phyloP scores from a whole-genome alignment of 2,329 filamentous ascomycete genomes.

The Anisogramma anomala region DNA sequence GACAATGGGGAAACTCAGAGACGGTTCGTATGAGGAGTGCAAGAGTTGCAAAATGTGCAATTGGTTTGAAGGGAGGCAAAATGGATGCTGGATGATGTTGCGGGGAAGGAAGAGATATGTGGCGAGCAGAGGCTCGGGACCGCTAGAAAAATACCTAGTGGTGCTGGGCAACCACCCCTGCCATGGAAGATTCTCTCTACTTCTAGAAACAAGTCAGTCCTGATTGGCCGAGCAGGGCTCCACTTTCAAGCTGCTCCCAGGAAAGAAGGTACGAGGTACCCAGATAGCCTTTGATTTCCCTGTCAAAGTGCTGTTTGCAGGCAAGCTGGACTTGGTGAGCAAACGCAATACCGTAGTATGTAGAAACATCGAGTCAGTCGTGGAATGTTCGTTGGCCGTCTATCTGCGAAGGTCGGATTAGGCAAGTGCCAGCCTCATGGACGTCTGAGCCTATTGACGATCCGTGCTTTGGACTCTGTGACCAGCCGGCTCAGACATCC shows the following conservation, averaged over 20 bases:
- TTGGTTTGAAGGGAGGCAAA: constrained; percentile 1
- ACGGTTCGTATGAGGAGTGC: constrained; percentile 9
- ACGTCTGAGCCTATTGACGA: neutral
- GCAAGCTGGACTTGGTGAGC: neutral
- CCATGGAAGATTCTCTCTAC: no score
- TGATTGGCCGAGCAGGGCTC: no score
- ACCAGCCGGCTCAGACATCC: no score
- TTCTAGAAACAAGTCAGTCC: no score
- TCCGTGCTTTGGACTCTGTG: no score
- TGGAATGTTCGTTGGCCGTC: neutral
- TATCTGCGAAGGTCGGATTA: neutral
- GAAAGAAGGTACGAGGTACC: no score
- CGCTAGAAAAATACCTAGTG: constrained; percentile 13
- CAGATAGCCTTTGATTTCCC: no score
- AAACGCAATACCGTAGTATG: neutral
- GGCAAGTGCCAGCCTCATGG: constrained; percentile 1
- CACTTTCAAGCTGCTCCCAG: no score
- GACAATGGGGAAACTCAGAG: constrained; percentile 9
- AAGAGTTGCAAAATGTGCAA: constrained; percentile 1
- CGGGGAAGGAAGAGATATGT: constrained; percentile 3
- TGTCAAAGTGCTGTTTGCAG: neutral
- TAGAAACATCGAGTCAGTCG: neutral
- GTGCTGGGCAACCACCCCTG: no score
- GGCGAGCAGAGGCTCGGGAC: constrained; percentile 8
- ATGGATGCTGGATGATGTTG: constrained; percentile 1